Evolutionary conservation across 441 rosid genomes (phyloP).

Genomic region (Pelargonium fulgidum): DNA sequence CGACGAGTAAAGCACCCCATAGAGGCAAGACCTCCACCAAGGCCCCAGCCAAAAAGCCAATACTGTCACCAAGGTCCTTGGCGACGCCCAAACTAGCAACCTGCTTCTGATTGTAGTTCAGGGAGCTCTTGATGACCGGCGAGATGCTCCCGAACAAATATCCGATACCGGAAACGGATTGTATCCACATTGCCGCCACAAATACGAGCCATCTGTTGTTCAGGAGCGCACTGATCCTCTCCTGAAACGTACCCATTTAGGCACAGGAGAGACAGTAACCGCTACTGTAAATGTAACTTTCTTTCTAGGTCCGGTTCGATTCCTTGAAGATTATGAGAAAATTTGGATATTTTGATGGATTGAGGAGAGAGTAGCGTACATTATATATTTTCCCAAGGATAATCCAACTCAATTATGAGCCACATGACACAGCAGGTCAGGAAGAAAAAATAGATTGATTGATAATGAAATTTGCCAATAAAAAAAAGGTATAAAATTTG

Average conservation of each 20-base stretch:
- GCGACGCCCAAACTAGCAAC: conserved; percentile 85
- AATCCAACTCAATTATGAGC: no score
- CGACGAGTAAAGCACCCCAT: conserved; percentile 89
- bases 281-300: no score
- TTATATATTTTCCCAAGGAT: no score
- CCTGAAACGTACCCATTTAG: conserved; percentile 39
- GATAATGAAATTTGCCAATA: no score
- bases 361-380: no score
- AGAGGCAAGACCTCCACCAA: conserved; percentile 81
- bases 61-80: conserved; percentile 92
- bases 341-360: no score
- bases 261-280: background rate
- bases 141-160: conserved; percentile 94
- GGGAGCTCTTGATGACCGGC: conserved; percentile 82
- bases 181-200: conserved; percentile 98
- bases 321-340: no score
- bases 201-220: conserved; percentile 92
- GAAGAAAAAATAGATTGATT: no score
- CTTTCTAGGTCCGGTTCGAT: no score
- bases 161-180: conserved; percentile 79
- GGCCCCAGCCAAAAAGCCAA: conserved; percentile 82
- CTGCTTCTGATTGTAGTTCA: conserved; percentile 79
- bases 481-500: no score
- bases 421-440: no score
- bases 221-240: conserved; percentile 42